Conservation (phyloP, 73 alveolate species). For the Paramecium biaurelia region DNA sequence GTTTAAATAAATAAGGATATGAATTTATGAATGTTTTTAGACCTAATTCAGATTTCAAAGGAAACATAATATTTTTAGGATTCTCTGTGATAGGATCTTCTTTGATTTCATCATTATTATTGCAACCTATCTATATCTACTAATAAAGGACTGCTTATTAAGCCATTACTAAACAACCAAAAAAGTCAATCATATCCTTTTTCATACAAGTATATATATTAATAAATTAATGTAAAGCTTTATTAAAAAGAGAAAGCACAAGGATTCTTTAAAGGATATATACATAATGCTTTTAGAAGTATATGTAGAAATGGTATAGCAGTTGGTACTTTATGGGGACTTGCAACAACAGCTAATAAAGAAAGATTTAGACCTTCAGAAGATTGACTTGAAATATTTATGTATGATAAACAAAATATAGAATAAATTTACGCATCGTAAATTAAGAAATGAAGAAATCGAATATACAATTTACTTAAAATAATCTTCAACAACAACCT, state of each 20-base stretch:
- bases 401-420: not conserved
- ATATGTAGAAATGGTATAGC: not conserved
- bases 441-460: not conserved
- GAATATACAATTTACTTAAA: not conserved
- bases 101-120: not conserved
- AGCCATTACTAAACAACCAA: not conserved
- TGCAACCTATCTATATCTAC: not conserved
- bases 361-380: not conserved
- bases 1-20: constrained; percentile 8
- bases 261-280: not conserved
- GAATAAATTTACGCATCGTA: not conserved
- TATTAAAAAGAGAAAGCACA: not conserved
- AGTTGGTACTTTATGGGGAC: not conserved
- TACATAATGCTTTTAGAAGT: not conserved
- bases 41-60: not conserved
- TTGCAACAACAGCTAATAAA: not conserved
- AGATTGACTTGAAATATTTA: not conserved
- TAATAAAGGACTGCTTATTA: not conserved
- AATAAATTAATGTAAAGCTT: not conserved
- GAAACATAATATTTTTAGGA: not conserved
- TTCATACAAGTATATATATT: not conserved
- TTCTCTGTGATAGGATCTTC: not conserved
- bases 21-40: constrained; percentile 18
- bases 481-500: not conserved
- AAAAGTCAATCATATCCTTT: not conserved